These are phyloP conservation scores for Pichia exigua DNA, from an alignment of 805 yeast genomes.

Conservation along the genomic window DNA sequence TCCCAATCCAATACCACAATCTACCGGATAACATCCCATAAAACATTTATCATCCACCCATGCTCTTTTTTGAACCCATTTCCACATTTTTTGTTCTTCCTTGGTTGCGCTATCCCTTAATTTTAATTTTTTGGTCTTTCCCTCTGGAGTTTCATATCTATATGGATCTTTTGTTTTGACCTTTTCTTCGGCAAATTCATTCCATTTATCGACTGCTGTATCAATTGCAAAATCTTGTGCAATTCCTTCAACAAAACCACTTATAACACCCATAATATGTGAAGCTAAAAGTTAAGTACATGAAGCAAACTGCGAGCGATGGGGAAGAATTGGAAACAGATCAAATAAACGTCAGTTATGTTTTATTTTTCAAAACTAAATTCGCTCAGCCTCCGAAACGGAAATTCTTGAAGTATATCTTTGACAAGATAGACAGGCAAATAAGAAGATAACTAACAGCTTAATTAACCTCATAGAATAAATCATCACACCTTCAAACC, in stretches of 20 bases:
- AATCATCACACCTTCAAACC: too few species aligned
- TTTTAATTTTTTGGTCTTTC: slow-evolving; percentile 49
- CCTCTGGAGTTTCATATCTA: slow-evolving; percentile 40
- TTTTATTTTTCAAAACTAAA: background rate
- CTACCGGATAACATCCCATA: slow-evolving; percentile 68
- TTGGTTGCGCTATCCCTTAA: slow-evolving; percentile 52
- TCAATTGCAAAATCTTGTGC: slow-evolving; percentile 11
- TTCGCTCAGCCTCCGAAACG: background rate
- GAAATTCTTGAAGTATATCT: too few species aligned
- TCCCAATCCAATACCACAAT: slow-evolving; percentile 71
- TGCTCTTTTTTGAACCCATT: slow-evolving; percentile 62
- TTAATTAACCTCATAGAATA: too few species aligned
- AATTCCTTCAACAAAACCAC: slow-evolving; percentile 10
- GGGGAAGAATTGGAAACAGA: too few species aligned
- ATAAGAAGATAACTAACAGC: too few species aligned
- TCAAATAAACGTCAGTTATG: background rate
- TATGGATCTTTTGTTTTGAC: slow-evolving; percentile 62
- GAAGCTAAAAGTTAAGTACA: background rate
- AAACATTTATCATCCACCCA: slow-evolving; percentile 85
- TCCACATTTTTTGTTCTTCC: slow-evolving; percentile 63
- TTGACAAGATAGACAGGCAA: too few species aligned
- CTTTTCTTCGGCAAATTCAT: slow-evolving; percentile 60
- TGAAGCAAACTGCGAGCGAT: too few species aligned
- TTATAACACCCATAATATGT: background rate
- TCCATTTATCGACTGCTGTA: slow-evolving; percentile 44